Base-by-base conservation (phyloP, 306 rosid species). In the Cucurbita ficifolia region DNA sequence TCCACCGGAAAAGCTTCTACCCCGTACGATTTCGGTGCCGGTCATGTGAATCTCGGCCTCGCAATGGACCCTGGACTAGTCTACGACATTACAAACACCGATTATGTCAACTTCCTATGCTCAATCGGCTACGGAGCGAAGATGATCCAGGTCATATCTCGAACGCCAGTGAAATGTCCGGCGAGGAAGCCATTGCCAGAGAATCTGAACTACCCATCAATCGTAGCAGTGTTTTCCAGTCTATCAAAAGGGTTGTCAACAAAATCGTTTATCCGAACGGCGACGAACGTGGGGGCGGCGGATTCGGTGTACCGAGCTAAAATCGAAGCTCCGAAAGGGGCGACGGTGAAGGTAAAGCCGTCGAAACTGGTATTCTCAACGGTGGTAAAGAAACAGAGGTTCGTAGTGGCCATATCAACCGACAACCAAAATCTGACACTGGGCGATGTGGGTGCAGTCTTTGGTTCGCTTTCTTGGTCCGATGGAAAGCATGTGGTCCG, bases 61-160 rank as follows among this genome's bases (percentile, higher is more conserved):
- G 98, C 98, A 0, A 84, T 92, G 91, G 96, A 90, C 62, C 98
- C 98, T 19, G 98, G 98, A 0, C 82, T 92, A 40, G 81, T 92
- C 0, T 92, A 84, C 19, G 96, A 92, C 73, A 86, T 90, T 40
- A 69, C 89, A 6, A 83, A 72, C 52, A 74, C 62, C 8, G 96
- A 92, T 62, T 90, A 92, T 1, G 82, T 90, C n/a, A 84, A 58
- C 29, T 92, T 86, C 54, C 73, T 92, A 5, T 92, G 96, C 48
- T 19, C 82, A 0, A 78, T 87, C 5, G 96, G 89, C 11, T 92
- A 92, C 51, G 86, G 80, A 0, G 81, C 92, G 0, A 86, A 82
- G 79, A 80, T 84, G 22, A 90, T 92, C 16, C 96, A 92, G 75
- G 96, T 92, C 7, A 83, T 92, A 19, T 88, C 96, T 6, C 80